Base-by-base conservation (phyloP, 202 grass and related monocot species). In the Digitaria exilis region DNA sequence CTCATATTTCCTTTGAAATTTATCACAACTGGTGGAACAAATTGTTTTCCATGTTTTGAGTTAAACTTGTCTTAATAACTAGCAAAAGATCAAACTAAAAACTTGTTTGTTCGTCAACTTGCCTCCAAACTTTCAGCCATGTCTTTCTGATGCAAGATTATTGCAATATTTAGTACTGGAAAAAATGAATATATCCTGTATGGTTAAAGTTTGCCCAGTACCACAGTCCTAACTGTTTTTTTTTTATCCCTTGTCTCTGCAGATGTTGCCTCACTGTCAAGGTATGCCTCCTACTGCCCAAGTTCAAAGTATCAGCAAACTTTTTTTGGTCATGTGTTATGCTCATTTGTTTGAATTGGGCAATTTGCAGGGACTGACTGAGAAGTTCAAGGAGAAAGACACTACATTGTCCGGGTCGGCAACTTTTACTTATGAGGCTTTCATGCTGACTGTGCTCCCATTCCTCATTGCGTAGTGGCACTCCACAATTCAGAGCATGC, bases 351-450 rank as follows among this genome's bases (percentile, higher is more conserved):
- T 69, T 71, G 39, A 25, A 56, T 17, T 79, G 19, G 50, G 7
- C 5, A 66, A 69, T 77, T 45, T 86, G 52, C 81, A 98, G 96
- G 96, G 92, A 42, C 89, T 98, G 75, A 98, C 92, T 7, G 96
- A 98, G 71, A 98, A 95, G 80, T 98, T 98, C 60, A 98, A 98
- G 84, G 95, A 97, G 62, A 95, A 98, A 57, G 96, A 98, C 59
- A 88, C 89, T 1, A 41, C 65, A 19, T 98, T 72, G 52, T 89
- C 91, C 9, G 96, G 96, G 1, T 96, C 93, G 37, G 93, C 96
- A 28, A 89, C 96, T 75, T 96, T 96, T 66, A 92, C 87, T 48
- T 98, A 96, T 7, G 93, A 98, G 81, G 73, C 93, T 26, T 96
- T 98, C 85, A 98, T 98, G 96, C 69, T 94, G 76, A 94, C 93